Base-by-base conservation (phyloP, 2,329 filamentous ascomycete species). In the Parascedosporium putredinis region DNA sequence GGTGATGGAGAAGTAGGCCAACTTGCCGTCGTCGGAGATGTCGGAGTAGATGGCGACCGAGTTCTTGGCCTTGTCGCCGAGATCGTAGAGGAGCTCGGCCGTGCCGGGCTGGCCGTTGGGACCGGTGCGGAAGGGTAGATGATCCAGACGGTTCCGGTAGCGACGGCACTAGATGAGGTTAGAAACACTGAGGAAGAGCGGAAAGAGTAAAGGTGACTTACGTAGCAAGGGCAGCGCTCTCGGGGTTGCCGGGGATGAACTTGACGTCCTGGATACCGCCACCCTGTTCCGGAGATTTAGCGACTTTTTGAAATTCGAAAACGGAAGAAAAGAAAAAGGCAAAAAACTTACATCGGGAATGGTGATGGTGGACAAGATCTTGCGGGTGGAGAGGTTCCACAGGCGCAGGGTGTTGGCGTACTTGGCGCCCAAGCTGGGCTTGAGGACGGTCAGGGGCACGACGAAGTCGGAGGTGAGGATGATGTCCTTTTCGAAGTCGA, bases 401-500 rank as follows among this genome's bases (percentile, higher is more conserved):
- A 83, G 71, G 3, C 78, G 73, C 2, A 82, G 68, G 0, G 78
- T 82, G 59, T 79, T 71, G 38, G 75, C 78, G 33, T 66, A 67
- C 50, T 72, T 63, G 46, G 80, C 75, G 5, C 75, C 76, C 4
- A 69, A 55, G 42, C 68, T 75, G 1, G 78, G 78, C 67, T 82
- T 81, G 33, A 82, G 65, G 58, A 82, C 78, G 45, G 70, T 72
- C n/a, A 79, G 59, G 1, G 79, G 79, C 10, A 80, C 75, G 18
- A 82, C 75, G 55, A 80, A 83, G 64, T 82, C 79, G 0, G 77
- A 81, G 2, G 78, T 82, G 0, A 81, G 62, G 50, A 80, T 79
- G 52, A 79, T 60, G 47, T 76, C 73, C 55, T 73, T 74, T 3
- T 79, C 64, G 54, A 67, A 83, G 63, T 82, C 76, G 40, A 82